phyloP scores from a whole-genome alignment of 306 rosid species.

The Psophocarpus tetragonolobus region DNA sequence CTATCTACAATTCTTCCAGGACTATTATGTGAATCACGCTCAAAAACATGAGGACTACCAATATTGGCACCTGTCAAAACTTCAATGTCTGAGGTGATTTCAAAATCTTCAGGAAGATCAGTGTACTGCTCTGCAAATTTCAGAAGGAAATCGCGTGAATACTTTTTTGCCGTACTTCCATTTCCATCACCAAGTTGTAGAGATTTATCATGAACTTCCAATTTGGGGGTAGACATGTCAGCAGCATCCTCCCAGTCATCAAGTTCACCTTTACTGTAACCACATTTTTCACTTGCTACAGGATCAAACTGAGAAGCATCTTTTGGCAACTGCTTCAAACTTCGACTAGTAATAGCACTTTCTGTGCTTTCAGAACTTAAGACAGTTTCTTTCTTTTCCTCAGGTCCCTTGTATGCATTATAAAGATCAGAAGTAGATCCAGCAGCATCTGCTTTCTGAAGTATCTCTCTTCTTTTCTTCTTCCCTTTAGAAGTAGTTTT shows the following conservation, averaged over 20 bases:
- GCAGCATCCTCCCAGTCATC: constrained; percentile 99
- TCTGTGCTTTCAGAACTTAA: constrained; percentile 49
- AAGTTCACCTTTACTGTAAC: constrained; percentile 62
- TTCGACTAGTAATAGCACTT: constrained; percentile 38
- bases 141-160: constrained; percentile 87
- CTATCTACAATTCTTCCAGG: constrained; percentile 75
- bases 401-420: constrained; percentile 92
- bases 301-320: constrained; percentile 46
- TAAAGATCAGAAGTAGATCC: constrained; percentile 92
- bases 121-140: constrained; percentile 64
- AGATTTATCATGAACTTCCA: constrained; percentile 52
- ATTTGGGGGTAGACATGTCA: constrained; percentile 71
- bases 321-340: constrained; percentile 45
- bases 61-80: constrained; percentile 41
- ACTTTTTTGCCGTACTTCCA: constrained; percentile 57
- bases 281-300: constrained; percentile 38
- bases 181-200: constrained; percentile 46
- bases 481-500: constrained; percentile 51
- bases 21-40: constrained; percentile 66
- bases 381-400: constrained; percentile 71
- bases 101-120: constrained; percentile 71
- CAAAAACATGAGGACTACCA: constrained; percentile 44
- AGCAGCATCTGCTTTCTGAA: constrained; percentile 93
- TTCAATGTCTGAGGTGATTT: constrained; percentile 54
- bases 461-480: constrained; percentile 65